Conservation (phyloP, 2,329 filamentous ascomycete species). For the Dothistroma pini region DNA sequence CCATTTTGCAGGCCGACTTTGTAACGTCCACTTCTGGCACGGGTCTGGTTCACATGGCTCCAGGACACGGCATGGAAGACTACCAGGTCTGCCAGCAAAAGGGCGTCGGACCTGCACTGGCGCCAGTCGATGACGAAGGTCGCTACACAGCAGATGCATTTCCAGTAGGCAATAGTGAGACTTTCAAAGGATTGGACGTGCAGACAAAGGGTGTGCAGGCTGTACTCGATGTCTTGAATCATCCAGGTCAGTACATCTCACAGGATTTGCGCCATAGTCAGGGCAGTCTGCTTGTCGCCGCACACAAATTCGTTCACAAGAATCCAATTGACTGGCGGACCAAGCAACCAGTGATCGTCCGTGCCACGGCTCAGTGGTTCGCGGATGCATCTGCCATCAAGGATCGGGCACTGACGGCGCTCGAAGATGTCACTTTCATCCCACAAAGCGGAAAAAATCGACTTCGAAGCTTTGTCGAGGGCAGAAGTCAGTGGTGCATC, state of each 20-base stretch:
- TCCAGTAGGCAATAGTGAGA: conserved; percentile 53
- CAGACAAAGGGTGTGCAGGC: conserved; percentile 64
- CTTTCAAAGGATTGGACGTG: conserved; percentile 69
- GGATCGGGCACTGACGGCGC: conserved; percentile 62
- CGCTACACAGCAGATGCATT: conserved; percentile 76
- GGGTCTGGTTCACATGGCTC: conserved; percentile 90
- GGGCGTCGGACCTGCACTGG: conserved; percentile 65
- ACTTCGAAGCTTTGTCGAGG: conserved; percentile 79
- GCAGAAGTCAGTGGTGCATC: conserved; percentile 95
- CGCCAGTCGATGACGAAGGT: conserved; percentile 79
- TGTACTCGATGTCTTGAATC: conserved; percentile 65
- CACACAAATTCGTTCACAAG: conserved; percentile 76
- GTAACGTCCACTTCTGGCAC: conserved; percentile 88
- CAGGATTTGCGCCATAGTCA: background rate
- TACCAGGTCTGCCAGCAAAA: conserved; percentile 74
- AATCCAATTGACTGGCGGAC: conserved; percentile 98
- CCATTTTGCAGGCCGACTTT: conserved; percentile 78
- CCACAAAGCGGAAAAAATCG: conserved; percentile 70
- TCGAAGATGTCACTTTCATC: conserved; percentile 72
- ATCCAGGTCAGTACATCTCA: conserved; percentile 26
- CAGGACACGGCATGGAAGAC: conserved; percentile 95
- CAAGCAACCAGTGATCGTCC: conserved; percentile 83
- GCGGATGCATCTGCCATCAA: conserved; percentile 86
- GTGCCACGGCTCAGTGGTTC: conserved; percentile 97
- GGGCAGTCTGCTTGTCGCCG: conserved; percentile 57